These are phyloP conservation scores for Globisporangium paddicum DNA, from an alignment of 352 stramenopile genomes.

Conservation along the genomic window DNA sequence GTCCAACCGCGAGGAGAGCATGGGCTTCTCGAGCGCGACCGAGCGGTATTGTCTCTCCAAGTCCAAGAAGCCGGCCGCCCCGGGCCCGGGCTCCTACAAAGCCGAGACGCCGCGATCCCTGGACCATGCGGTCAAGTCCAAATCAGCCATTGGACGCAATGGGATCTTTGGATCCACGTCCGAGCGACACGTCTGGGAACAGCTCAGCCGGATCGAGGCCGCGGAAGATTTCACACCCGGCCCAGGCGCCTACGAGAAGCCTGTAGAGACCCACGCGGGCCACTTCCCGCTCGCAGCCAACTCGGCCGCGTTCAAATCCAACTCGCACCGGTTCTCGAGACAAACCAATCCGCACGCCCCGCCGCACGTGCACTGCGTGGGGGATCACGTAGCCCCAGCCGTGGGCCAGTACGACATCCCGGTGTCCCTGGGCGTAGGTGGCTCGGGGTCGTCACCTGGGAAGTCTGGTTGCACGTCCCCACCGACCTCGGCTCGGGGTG, in stretches of 20 bases:
- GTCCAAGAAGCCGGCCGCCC: constrained; percentile 26
- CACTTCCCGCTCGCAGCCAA: constrained; percentile 31
- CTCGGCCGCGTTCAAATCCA: constrained; percentile 57
- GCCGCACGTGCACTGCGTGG: constrained; percentile 53
- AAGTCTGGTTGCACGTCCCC: neutral
- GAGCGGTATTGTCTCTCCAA: constrained; percentile 57
- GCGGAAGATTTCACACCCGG: constrained; percentile 43
- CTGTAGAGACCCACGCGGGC: constrained; percentile 22
- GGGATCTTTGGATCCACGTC: constrained; percentile 74
- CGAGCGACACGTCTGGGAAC: constrained; percentile 65
- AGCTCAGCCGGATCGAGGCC: constrained; percentile 37
- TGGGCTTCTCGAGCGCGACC: constrained; percentile 64
- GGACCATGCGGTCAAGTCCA: constrained; percentile 38
- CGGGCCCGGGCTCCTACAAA: constrained; percentile 51
- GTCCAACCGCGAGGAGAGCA: constrained; percentile 30
- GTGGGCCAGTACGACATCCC: constrained; percentile 56
- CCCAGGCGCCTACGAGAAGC: constrained; percentile 46
- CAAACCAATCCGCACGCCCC: constrained; percentile 31
- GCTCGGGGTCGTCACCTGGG: neutral
- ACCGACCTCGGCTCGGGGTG: constrained; percentile 6
- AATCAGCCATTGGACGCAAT: constrained; percentile 51
- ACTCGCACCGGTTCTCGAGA: constrained; percentile 43
- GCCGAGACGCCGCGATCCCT: constrained; percentile 62
- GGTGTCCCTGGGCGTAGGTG: neutral
- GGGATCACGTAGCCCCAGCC: constrained; percentile 28